Evolutionary conservation across 805 yeast species (phyloP), one percentile per base, ranked within the genome.

Genomic region (Ogataea haglerorum): DNA sequence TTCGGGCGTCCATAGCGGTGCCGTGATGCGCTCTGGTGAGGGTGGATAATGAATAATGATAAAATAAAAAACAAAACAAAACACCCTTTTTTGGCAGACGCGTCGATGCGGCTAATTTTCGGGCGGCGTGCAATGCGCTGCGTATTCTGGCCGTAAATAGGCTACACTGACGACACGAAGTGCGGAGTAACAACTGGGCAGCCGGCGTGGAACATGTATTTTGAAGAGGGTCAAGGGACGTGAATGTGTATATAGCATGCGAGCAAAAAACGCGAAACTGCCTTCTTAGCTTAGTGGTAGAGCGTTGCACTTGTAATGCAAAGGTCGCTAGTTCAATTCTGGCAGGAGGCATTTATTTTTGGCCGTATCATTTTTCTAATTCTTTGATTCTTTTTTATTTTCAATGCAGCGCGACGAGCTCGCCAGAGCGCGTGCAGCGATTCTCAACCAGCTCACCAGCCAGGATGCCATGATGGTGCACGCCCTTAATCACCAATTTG

Each of bases 271-370:
- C 13, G 16, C 34, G 21, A 38, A 38, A 38, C 38, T 36, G 95
- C 95, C 95, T 76, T 80, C 78, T 86, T 87, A 86, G 95, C 95
- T 86, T 85, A 87, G 96, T 85, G 95, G 95, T 86, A 87, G 93
- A 86, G 95, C 95, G 95, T 85, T 84, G 95, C 96, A 87, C 96
- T 87, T 87, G 96, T 87, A 87, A 85, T 85, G 95, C 93, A 82
- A 83, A 83, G 91, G 89, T 84, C 91, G 88, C 87, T 82, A 82
- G 89, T 82, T 82, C 88, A 80, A 82, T 79, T 80, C 88, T 80
- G 87, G 84, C 85, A 81, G 75, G 77, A 67, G 87, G 87, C 87
- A 17, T 17, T 4, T 17, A 17, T 17, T 17, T 17, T 17, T 17
- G 18, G 18, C 6, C 6, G 18, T 4, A 6, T 17, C 18, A 17